These are phyloP conservation scores for Aspergillus panamensis DNA, from an alignment of 495 filamentous ascomycete genomes.

Conservation along the genomic window DNA sequence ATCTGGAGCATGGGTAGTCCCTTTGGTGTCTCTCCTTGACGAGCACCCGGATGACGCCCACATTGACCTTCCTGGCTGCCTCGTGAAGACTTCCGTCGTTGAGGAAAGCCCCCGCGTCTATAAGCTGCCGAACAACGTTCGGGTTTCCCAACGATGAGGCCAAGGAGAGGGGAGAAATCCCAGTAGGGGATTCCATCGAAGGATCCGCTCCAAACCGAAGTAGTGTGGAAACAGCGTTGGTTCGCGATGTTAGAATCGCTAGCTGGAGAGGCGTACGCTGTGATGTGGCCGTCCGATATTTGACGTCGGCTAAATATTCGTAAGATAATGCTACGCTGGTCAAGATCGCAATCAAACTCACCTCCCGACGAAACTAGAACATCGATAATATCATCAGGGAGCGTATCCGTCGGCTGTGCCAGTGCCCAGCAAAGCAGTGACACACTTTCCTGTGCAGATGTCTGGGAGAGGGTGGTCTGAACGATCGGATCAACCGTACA, in stretches of 20 bases:
- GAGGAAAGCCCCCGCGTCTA: constrained; percentile 4
- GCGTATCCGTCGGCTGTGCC: background rate
- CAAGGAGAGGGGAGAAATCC: constrained; percentile 5
- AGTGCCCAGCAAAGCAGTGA: constrained; percentile 13
- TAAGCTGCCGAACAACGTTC: constrained; percentile 1
- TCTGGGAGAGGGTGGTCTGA: constrained; percentile 1
- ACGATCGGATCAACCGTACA: constrained; percentile 8
- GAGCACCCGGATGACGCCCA: constrained; percentile 7
- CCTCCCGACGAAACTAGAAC: constrained; percentile 6
- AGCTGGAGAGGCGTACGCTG: constrained; percentile 14
- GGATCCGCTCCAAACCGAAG: constrained; percentile 8
- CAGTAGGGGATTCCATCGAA: constrained; percentile 1
- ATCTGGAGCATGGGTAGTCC: constrained; percentile 12
- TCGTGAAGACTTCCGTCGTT: constrained; percentile 13
- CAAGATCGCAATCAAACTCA: background rate
- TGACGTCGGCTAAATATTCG: constrained; percentile 8
- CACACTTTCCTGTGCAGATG: background rate
- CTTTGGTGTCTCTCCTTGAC: constrained; percentile 10
- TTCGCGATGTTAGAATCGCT: constrained; percentile 8
- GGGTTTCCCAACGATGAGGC: constrained; percentile 2
- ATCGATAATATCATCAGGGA: constrained; percentile 7
- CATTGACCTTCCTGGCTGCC: constrained; percentile 11
- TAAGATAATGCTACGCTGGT: background rate
- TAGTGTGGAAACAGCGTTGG: constrained; percentile 1
- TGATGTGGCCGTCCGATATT: background rate